Base-by-base conservation (phyloP, 192 early-diverging fungal genomes). In the Backusella tuberculispora region DNA sequence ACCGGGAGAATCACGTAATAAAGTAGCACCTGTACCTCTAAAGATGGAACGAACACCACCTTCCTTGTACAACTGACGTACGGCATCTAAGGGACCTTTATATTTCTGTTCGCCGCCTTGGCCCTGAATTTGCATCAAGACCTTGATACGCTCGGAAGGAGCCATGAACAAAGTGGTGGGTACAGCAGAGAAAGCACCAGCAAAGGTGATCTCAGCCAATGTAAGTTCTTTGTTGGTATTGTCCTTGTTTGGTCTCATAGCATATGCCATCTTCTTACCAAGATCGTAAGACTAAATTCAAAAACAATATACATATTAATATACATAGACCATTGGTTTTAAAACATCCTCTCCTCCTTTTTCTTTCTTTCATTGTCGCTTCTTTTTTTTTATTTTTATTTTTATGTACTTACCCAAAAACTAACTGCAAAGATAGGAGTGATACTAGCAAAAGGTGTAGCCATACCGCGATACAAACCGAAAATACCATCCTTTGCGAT, bases 141-240 rank as follows among this genome's bases (percentile, higher is more conserved):
- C 95, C 88, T 98, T 99, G 85, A 99, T 90, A 73, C 96, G 92
- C 83, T 98, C 98, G 84, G 92, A 93, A 47, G 97, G 97, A 26
- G 95, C 92, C 89, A 97, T 97, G 71, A 98, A 83, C 68, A 96
- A 86, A 10, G 97, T 98, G 19, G 95, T 96, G n/a, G 95, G 95
- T 43, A 94, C 90, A 46, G 97, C 98, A 4, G 96, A 98, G 87
- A 98, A 95, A 24, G 89, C 95, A 76, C 98, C 97, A 40, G 97
- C 97, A 81, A 94, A 87, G 46, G 92, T 90, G 66, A 90, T 92
- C 78, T 98, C 95, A 79, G 83, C 77, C 78, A 92, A 84, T 69
- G 87, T 89, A 41, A 97, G 87, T 45, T 82, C 76, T 40, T 90
- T 82, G 66, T 86, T 84, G 21, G 92, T 91, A 15, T 85, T 91